These are phyloP conservation scores for Selaginella tamariscina DNA, from an alignment of 75 land plant species.

Conservation along the genomic window DNA sequence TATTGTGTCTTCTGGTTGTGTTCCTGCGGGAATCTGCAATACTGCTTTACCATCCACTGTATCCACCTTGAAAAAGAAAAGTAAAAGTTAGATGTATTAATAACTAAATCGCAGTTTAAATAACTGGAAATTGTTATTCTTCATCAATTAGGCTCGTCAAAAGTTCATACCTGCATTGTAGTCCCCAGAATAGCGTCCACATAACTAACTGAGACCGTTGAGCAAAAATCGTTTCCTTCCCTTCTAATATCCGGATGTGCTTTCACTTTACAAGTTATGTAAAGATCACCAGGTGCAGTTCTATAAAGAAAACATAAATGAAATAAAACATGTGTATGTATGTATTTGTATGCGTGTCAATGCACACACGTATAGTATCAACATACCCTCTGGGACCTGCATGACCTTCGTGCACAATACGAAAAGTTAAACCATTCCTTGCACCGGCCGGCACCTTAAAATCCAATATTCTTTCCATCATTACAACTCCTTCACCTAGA, in stretches of 20 bases:
- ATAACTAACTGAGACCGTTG: slow-evolving; percentile 9
- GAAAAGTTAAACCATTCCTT: slow-evolving; percentile 73
- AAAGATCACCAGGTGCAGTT: slow-evolving; percentile 9
- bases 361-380: too few relatives aligned
- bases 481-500: slow-evolving; percentile 70
- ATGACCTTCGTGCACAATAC: slow-evolving; percentile 91
- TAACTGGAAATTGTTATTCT: too few relatives aligned
- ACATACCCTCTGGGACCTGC: slow-evolving; percentile 85
- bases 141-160: too few relatives aligned
- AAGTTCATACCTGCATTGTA: neutral
- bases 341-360: too few relatives aligned
- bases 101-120: neutral
- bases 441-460: slow-evolving; percentile 91
- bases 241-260: neutral
- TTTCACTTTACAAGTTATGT: neutral
- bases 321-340: neutral
- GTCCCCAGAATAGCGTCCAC: slow-evolving; percentile 12
- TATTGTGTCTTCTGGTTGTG: slow-evolving; percentile 1
- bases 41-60: neutral
- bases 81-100: neutral
- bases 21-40: slow-evolving; percentile 1
- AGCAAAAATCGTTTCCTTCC: neutral
- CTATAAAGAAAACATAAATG: neutral
- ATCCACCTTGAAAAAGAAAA: neutral
- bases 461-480: slow-evolving; percentile 58